Conservation (phyloP, 2,329 filamentous ascomycete genomes). For the Didymella segeticola region DNA sequence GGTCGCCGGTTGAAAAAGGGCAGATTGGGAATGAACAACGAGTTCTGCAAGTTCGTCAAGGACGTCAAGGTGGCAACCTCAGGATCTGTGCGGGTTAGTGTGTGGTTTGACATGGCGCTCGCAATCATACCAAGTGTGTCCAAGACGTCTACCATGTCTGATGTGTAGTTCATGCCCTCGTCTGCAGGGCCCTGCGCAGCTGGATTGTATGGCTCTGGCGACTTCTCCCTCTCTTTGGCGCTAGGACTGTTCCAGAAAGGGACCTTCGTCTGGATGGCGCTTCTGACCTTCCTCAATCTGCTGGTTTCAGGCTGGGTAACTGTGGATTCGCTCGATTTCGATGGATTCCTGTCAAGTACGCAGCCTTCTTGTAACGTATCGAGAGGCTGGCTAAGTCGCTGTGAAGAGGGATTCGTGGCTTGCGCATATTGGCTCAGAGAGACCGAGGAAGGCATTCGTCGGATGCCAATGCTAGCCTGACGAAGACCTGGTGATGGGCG, state of each 20-base stretch:
- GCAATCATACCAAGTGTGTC: constrained; percentile 68
- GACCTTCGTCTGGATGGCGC: constrained; percentile 37
- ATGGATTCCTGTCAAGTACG: constrained; percentile 30
- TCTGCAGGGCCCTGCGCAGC: constrained; percentile 3
- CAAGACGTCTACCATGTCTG: constrained; percentile 69
- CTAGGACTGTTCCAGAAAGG: constrained; percentile 34
- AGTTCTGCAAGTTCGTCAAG: constrained; percentile 89
- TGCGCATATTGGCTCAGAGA: constrained; percentile 31
- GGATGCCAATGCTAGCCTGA: constrained; percentile 47
- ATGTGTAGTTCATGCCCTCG: constrained; percentile 59
- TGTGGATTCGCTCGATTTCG: constrained; percentile 27
- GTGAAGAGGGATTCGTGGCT: constrained; percentile 28
- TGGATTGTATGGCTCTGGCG: constrained; percentile 1
- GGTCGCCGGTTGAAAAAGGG: constrained; percentile 79
- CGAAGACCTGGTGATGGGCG: constrained; percentile 35
- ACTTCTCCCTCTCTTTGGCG: constrained; percentile 15
- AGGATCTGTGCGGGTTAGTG: constrained; percentile 65
- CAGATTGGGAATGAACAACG: constrained; percentile 83
- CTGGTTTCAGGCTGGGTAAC: constrained; percentile 23
- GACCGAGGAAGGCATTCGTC: constrained; percentile 40
- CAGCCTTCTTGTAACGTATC: constrained; percentile 39
- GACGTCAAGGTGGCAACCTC: constrained; percentile 84
- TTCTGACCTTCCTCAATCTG: constrained; percentile 38
- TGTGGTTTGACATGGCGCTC: background rate
- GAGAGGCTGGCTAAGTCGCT: constrained; percentile 35